These are phyloP conservation scores for Radiomyces spectabilis DNA, from an alignment of 192 early-diverging fungal genomes.

Conservation along the genomic window DNA sequence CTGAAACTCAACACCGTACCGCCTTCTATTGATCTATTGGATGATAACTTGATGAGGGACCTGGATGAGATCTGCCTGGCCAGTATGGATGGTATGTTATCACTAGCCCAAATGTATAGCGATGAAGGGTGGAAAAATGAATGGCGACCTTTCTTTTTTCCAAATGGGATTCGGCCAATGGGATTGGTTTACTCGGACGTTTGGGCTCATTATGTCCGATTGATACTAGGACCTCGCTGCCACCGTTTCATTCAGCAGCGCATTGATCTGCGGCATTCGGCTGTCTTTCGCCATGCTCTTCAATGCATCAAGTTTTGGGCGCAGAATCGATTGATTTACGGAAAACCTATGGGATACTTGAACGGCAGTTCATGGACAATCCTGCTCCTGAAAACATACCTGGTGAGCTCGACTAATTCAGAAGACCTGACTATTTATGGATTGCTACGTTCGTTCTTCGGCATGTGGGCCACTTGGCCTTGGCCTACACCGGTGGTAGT, in stretches of 20 bases:
- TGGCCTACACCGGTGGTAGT: slow-evolving; percentile 18
- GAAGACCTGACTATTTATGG: neutral
- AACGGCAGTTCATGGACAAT: slow-evolving; percentile 27
- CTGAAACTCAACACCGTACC: neutral
- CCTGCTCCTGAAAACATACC: slow-evolving; percentile 10
- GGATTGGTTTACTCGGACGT: neutral
- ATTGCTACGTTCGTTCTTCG: slow-evolving; percentile 13
- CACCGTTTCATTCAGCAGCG: slow-evolving; percentile 4
- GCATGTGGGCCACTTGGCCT: slow-evolving; percentile 13
- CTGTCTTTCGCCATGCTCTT: neutral
- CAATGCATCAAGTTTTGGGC: slow-evolving; percentile 26
- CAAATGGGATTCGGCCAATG: too few relatives aligned
- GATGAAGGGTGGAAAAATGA: too few relatives aligned
- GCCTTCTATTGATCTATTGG: slow-evolving; percentile 13
- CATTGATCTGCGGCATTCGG: neutral
- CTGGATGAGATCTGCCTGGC: slow-evolving; percentile 7
- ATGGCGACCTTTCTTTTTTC: too few relatives aligned
- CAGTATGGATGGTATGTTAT: slow-evolving; percentile 28
- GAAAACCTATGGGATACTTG: slow-evolving; percentile 22
- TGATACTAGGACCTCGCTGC: slow-evolving; percentile 10
- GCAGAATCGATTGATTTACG: slow-evolving; percentile 10
- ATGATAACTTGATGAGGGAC: slow-evolving; percentile 8
- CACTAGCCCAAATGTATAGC: too few relatives aligned
- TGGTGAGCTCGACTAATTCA: neutral
- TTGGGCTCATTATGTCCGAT: neutral